These are phyloP conservation scores for Ceraceosorus bombacis DNA, from an alignment of 1,284 basidiomycete genomes.

Conservation along the genomic window DNA sequence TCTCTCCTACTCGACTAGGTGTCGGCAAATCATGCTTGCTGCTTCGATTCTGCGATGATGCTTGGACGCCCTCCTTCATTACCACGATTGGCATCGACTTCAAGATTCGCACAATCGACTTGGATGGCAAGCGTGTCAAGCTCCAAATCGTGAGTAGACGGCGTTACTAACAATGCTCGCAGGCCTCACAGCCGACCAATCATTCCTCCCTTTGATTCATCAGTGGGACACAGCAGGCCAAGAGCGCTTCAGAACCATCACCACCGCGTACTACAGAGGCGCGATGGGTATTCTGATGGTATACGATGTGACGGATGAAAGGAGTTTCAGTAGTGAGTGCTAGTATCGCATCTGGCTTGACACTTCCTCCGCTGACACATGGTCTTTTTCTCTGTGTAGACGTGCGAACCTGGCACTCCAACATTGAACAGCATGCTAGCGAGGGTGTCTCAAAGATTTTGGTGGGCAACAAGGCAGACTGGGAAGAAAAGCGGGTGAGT, in stretches of 20 bases:
- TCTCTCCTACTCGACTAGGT: constrained; percentile 22
- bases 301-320: constrained; percentile 97
- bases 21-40: constrained; percentile 97
- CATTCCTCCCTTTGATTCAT: not conserved
- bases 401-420: constrained; percentile 96
- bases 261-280: constrained; percentile 98
- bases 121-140: constrained; percentile 92
- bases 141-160: constrained; percentile 72
- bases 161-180: not conserved
- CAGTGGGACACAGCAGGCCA: constrained; percentile 99
- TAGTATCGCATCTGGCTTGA: not conserved
- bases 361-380: not conserved
- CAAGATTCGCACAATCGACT: constrained; percentile 82
- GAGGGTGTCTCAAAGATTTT: constrained; percentile 99
- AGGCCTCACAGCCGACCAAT: not conserved
- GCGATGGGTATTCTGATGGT: constrained; percentile 99
- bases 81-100: constrained; percentile 71
- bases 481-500: constrained; percentile 77
- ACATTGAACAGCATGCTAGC: constrained; percentile 97
- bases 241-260: constrained; percentile 98
- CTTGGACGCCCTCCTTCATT: constrained; percentile 99
- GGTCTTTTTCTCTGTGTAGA: constrained; percentile 55
- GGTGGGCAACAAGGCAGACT: constrained; percentile 98
- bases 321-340: constrained; percentile 85
- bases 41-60: constrained; percentile 97